Base-by-base conservation (phyloP, 2,329 filamentous ascomycete species). In the Canariomyces notabilis region DNA sequence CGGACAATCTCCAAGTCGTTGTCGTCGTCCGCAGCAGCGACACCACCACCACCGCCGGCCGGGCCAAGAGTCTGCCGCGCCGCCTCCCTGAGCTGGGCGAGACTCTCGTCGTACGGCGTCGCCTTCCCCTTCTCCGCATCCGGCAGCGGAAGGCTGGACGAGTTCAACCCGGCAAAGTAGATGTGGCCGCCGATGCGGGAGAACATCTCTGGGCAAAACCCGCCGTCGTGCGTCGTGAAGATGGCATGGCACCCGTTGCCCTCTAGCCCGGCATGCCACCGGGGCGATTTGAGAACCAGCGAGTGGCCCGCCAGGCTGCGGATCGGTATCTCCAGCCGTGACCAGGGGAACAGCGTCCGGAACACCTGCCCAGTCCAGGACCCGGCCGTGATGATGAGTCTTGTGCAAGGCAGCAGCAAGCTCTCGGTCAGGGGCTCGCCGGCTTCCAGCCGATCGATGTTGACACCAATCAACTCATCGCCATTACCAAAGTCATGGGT, bases 141-240 rank as follows among this genome's bases (percentile, higher is more conserved):
- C 0, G 87, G 86, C 8, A 91, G 66, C 0, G 78, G 73, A 4
- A 85, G 72, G 1, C 59, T 61, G 0, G 75, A 67, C 29, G 74
- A 78, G 60, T 91, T 90, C 31, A 90, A 61, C 0, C 87, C 87
- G 0, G 83, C 83, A 26, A 91, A 67, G 62, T 87, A 91, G 16
- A 91, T 77, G 46, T 87, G 77, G 1, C 80, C 82, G 7, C 79
- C 79, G 4, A 76, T 58, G 9, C 87, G 72, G 1, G 80, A 80
- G 63, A 87, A 89, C 9, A 87, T 70, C 62, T 90, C 87, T 0
- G 85, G 84, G 2, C 79, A 80, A 63, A 83, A 88, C 0, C 72
- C 74, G 2, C 66, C 66, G 0, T 66, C 68, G 46, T 79, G 73
- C 3, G 76, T 77, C 2, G 80, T 80, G 59, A 87, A 90, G 2